Evolutionary conservation across 768 basidiomycete species (phyloP), one percentile per base, ranked within the genome.

Genomic region (Punctularia strigosozonata): DNA sequence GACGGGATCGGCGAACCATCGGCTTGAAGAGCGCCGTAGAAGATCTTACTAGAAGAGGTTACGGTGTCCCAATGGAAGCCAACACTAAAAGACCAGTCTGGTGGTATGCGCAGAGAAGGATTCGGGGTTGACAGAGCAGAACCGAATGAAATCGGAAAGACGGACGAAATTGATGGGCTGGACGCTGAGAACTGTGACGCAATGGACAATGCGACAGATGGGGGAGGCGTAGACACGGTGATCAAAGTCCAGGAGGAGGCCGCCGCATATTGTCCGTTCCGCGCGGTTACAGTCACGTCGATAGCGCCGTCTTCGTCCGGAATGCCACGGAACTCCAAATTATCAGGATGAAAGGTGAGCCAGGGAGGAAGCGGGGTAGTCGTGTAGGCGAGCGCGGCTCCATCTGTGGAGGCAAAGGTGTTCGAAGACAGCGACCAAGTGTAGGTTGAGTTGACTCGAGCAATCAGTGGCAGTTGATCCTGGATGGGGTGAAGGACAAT

Each of bases 11-110:
- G 63, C 1, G 76, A 73, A n/a, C 85, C 80, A 46, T 87, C 74
- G 1, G 65, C 61, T 50, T 72, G 71, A 24, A 71, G 65, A 20
- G 79, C 77, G 7, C 68, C 64, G 51, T 91, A 90, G 52, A 53
- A 80, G 26, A 85, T 48, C 20, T 59, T 60, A 24, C 69, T 59
- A 33, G 57, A 41, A 22, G 69, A 61, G 2, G 52, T 42, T 55
- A 77, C 80, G 2, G 84, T 90, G 25, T 70, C 62, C 43, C 71
- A 64, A 37, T 77, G 60, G 48, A 95, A 75, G 12, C 91, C 92
- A 42, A 97, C 71, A 50, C 86, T 88, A 61, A 94, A 97, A 1
- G 85, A 86, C 89, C 90, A 94, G 32, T 63, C 57, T 5, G 73
- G 73, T 1, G 88, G 89, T 7, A 94, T 73, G 37, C 89, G 67